phyloP scores from a whole-genome alignment of 169 alveolate species.

The Toxoplasma gondii region DNA sequence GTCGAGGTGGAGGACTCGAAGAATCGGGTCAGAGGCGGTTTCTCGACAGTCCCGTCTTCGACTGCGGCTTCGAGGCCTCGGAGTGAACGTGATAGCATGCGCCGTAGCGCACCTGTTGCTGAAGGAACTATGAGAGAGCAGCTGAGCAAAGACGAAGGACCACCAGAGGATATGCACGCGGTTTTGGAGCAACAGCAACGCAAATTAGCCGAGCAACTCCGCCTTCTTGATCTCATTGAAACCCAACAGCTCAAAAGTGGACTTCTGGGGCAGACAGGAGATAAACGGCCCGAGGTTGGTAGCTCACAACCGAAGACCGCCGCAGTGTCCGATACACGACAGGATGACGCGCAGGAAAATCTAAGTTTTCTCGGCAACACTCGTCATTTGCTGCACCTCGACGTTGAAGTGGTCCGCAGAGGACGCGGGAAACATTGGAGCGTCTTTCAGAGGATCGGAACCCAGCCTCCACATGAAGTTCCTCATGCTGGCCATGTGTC shows the following conservation, averaged over 20 bases:
- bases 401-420: too few relatives aligned
- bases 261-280: neutral
- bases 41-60: too few relatives aligned
- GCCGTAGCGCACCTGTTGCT: neutral
- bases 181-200: constrained; percentile 20
- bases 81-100: neutral
- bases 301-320: neutral
- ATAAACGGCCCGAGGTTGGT: neutral
- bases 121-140: neutral
- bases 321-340: neutral
- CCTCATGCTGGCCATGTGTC: neutral
- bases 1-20: neutral
- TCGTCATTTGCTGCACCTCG: too few relatives aligned
- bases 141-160: neutral
- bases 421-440: too few relatives aligned
- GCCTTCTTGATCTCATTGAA: constrained; percentile 2
- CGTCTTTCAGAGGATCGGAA: too few relatives aligned
- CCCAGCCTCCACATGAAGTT: too few relatives aligned
- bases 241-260: neutral
- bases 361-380: too few relatives aligned
- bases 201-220: constrained; percentile 19
- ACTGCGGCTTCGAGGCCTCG: neutral
- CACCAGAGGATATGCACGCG: neutral
- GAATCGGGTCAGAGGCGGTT: neutral
- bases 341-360: too few relatives aligned